Evolutionary conservation across 129 eudicot genomes (phyloP), one percentile per base, ranked within the genome.

Genomic region (Flaveria robusta): DNA sequence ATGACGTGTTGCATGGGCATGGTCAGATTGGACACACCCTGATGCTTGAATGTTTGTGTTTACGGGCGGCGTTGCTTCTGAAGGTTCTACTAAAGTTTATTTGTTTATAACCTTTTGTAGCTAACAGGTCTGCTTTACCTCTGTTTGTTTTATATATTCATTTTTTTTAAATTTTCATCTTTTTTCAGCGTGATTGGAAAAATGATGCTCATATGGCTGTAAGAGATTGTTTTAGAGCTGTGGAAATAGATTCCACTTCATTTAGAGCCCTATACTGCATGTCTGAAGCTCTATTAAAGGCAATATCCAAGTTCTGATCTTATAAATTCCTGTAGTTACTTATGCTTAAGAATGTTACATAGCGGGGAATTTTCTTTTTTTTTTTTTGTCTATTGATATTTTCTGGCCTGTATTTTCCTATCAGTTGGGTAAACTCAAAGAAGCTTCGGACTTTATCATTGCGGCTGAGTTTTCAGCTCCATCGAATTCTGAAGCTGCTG

Each of bases 201-300:
- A 91, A 84, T 72, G 99, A 94, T 81, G 86, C 83, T 69, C 77
- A 91, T 83, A 86, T 94, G 96, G 96, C 99, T 69, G 74, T 89
- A 66, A 87, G 88, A 86, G 99, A 94, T 84, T 89, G 97, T 71
- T 85, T 81, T 66, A 83, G 80, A 81, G 99, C 99, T 77, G 76
- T 85, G 76, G 85, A 86, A 75, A 72, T 91, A 13, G 82, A 91
- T 62, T 80, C 94, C 58, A 71, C 84, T 70, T 94, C 97, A 46
- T 68, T 85, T 66, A 86, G 84, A 72, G 88, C 97, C 54, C 76
- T 88, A 70, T 71, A 52, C 34, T 87, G 86, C 66, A 91, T 91
- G 92, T 81, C 97, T 46, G 90, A 94, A 70, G 97, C 99, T 70
- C 77, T 92, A 29, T 83, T 71, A 29, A 84, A 68, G 98, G 98